Base-by-base conservation (phyloP, 495 filamentous ascomycete species). In the Stereocaulon alpinum region DNA sequence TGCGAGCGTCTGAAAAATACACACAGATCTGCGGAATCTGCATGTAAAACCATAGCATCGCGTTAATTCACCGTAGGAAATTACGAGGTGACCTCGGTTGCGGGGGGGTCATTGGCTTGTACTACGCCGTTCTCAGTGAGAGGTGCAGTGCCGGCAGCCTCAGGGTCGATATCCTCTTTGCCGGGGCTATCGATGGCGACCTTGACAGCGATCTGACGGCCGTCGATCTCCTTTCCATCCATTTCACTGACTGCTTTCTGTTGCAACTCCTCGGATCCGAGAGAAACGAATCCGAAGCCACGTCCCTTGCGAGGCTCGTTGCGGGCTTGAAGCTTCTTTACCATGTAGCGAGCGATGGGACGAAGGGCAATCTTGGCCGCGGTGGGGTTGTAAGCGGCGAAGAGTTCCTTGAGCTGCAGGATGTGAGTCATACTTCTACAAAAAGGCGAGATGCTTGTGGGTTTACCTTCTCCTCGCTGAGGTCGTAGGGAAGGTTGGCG, bases 121-220 rank as follows among this genome's bases (percentile, higher is more conserved):
- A 76, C 74, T 52, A 70, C 68, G 64, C 76, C 72, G 20, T 68
- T 68, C 59, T 68, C 66, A 20, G 66, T 68, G 20, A 66, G 56
- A 22, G 66, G 66, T 18, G 56, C 61, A 11, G 66, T 70, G 12
- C 63, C 61, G 48, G 73, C 68, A 60, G 76, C 77, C 55, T 77
- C 75, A 54, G 79, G 76, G 70, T 89, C 85, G 64, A 93, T 86
- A 59, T 97, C 93, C 68, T 95, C 92, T 83, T 97, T 98, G 74
- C 93, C 91, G 61, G 93, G 93, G 82, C 91, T 96, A 75, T 98
- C 93, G 68, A 98, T 97, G 71, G 93, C 93, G 65, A 98, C 89
- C 87, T 98, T 98, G 77, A 98, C 93, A 62, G 93, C 94, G 67
- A 98, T 97, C 80, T 96, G 93, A 65, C 93, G 92, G 49, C 94